Evolutionary conservation across 2,329 filamentous ascomycete genomes (phyloP).

Genomic region (Colletotrichum tanaceti): DNA sequence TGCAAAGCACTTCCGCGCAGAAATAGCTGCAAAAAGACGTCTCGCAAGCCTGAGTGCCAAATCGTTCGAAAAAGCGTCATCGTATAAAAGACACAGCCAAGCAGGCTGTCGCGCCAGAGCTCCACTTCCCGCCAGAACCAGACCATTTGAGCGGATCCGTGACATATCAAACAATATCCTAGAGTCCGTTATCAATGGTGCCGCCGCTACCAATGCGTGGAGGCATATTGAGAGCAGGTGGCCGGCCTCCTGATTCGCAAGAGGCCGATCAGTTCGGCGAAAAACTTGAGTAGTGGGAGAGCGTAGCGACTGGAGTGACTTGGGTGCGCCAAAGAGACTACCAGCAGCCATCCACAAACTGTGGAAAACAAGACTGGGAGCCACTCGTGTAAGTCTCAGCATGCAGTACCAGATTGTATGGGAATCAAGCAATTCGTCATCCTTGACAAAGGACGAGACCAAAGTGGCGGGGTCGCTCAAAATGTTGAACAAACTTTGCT

Average conservation of each 20-base stretch:
- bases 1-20: slow-evolving; percentile 63
- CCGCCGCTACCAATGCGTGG: slow-evolving; percentile 70
- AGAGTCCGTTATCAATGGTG: slow-evolving; percentile 62
- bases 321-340: slow-evolving; percentile 68
- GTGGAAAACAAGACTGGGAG: slow-evolving; percentile 70
- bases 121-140: slow-evolving; percentile 61
- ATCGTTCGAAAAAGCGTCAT: slow-evolving; percentile 72
- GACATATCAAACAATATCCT: slow-evolving; percentile 69
- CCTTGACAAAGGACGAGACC: slow-evolving; percentile 67
- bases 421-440: slow-evolving; percentile 67
- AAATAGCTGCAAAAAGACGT: slow-evolving; percentile 68
- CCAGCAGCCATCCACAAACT: slow-evolving; percentile 73
- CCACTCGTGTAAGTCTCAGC: slow-evolving; percentile 67
- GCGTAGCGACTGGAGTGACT: slow-evolving; percentile 54
- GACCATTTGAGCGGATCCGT: slow-evolving; percentile 66
- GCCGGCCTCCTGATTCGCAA: slow-evolving; percentile 63
- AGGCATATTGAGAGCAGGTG: slow-evolving; percentile 69
- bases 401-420: slow-evolving; percentile 73
- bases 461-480: slow-evolving; percentile 68
- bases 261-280: slow-evolving; percentile 49
- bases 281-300: slow-evolving; percentile 54
- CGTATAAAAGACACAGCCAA: slow-evolving; percentile 67
- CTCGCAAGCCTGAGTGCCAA: slow-evolving; percentile 68
- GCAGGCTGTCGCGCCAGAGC: slow-evolving; percentile 59
- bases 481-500: slow-evolving; percentile 73